Evolutionary conservation across 768 basidiomycete genomes (phyloP), one percentile per base, ranked within the genome.

Genomic region (Mycena polygramma): DNA sequence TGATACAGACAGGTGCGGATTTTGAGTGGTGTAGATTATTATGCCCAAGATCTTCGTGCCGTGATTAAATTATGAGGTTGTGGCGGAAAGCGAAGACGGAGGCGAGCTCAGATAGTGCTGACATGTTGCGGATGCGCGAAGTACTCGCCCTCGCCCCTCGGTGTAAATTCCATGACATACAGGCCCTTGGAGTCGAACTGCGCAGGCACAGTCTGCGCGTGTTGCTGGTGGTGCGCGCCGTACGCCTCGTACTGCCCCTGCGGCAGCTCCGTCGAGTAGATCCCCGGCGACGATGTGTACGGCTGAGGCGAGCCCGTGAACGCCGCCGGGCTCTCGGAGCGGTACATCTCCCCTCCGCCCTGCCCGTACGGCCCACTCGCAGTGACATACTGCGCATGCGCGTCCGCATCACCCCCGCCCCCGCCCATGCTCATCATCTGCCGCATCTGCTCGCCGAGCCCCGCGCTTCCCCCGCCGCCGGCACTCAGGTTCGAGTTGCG

Each of bases 381-480:
- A 37, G 73, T 46, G 35, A 49, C 64, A 54, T 69, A 62, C 63
- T 73, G 66, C 60, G 67, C 66, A 22, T 71, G 41, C 57, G 46
- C 73, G 45, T 72, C 71, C 37, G 53, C 77, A n/a, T 14, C n/a
- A n/a, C n/a, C 54, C 54, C 9, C 54, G 19, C 14, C 59, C 54
- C 55, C 30, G 30, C 30, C 76, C 74, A 80, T 77, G 57, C 72
- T 78, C 81, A 81, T 81, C 82, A 87, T 83, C 77, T 82, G 81
- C 74, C 81, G 73, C 83, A 85, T 84, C 77, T 85, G 84, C 71
- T 84, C 84, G 49, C 84, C 81, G 70, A 85, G 72, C 66, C 79
- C 81, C 14, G 60, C 26, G 20, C 67, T 20, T 4, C 49, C 55
- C 55, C 77, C 57, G 36, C 76, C 70, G 52, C 73, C 74, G 26